Base-by-base conservation (phyloP, 495 filamentous ascomycete species). In the Thermochaetoides thermophila region DNA sequence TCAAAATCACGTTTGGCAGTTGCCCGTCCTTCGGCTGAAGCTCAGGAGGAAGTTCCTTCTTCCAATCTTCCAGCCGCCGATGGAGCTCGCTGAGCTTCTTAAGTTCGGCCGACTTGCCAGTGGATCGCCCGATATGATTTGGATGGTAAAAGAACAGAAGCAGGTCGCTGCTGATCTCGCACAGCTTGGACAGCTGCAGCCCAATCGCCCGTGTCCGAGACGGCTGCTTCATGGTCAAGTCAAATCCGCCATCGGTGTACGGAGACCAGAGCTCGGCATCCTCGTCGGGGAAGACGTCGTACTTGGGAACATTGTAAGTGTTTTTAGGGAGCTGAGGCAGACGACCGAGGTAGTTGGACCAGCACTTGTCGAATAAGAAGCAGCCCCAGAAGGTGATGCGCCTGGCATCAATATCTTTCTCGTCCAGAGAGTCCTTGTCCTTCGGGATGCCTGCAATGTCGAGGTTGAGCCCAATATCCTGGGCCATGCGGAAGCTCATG, bases 401-500 rank as follows among this genome's bases (percentile, higher is more conserved):
- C 26, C 89, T 66, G 7, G 83, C 85, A 60, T 97, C 89, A 24
- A 84, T 66, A 50, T 95, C 91, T 29, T 80, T 69, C 30, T 94
- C 86, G 31, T 71, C 74, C 15, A 87, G 66, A 21, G 63, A 69
- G 21, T 65, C 56, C 23, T 66, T 66, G 19, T 71, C 64, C 34
- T 55, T 57, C 3, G 53, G 61, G 17, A 81, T 62, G 9, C 68
- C 73, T 2, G 71, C 68, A 2, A 77, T 69, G 53, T 95, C 78
- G n/a, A 95, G 68, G 46, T 95, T 93, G 35, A 97, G 60, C 0
- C 89, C 89, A 25, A 97, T 65, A 49, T 97, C 89, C 49, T 78
- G 81, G 0, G 85, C 87, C 89, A 97, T 95, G n/a, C 89, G 76
- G 48, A 97, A 97, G 49, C 82, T 87, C 77, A 97, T 94, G 21